Evolutionary conservation across 2,329 filamentous ascomycete species (phyloP).

Genomic region (Fusarium sp.): DNA sequence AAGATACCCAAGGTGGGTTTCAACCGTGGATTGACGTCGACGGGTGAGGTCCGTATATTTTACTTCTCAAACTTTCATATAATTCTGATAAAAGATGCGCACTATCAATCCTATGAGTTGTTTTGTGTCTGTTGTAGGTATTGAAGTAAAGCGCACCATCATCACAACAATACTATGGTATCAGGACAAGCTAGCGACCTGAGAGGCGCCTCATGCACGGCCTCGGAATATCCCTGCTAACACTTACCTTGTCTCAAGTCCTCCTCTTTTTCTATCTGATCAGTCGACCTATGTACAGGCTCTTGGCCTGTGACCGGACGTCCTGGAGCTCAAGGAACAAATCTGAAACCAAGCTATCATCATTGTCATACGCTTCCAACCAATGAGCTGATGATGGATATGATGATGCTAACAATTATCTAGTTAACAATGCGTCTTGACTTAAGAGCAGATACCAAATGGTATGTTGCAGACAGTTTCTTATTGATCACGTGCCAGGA

Average conservation of each 20-base stretch:
- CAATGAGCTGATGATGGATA: not conserved
- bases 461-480: not conserved
- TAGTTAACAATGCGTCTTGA: not conserved
- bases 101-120: not conserved
- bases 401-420: not conserved
- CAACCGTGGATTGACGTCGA: not conserved
- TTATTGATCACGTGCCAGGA: slow-evolving; percentile 12
- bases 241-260: not conserved
- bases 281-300: not conserved
- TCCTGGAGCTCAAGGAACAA: not conserved
- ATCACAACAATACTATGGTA: not conserved
- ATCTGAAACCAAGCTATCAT: not conserved
- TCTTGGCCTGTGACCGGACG: not conserved
- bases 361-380: not conserved
- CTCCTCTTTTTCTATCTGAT: not conserved
- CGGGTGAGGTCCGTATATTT: not conserved
- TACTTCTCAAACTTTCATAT: not conserved
- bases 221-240: not conserved
- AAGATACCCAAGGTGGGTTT: not conserved
- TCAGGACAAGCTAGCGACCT: not conserved
- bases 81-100: not conserved
- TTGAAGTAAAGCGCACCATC: not conserved
- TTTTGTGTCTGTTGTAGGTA: not conserved
- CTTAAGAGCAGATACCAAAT: not conserved
- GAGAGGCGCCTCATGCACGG: not conserved